phyloP scores from a whole-genome alignment of 2,329 filamentous ascomycete species.

The Botrytis squamosa region DNA sequence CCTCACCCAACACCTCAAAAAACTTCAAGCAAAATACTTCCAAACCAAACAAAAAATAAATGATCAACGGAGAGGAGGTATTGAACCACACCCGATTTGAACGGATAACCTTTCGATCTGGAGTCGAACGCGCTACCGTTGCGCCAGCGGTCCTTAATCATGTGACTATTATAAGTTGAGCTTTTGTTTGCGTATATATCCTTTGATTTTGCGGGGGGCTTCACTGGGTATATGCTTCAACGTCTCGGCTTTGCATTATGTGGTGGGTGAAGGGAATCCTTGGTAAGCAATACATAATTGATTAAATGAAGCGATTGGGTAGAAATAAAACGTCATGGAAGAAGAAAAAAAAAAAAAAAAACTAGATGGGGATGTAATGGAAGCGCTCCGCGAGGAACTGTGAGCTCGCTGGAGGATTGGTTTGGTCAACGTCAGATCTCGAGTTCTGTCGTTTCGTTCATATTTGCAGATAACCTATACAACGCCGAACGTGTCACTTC shows the following conservation, averaged over 20 bases:
- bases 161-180: constrained; percentile 22
- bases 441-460: background rate
- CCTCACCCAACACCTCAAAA: background rate
- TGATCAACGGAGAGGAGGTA: background rate
- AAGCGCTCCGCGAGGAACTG: background rate
- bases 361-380: too few relatives aligned
- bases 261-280: background rate
- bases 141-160: constrained; percentile 24
- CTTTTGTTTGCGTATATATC: background rate
- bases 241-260: background rate
- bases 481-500: background rate
- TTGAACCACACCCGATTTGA: constrained; percentile 37
- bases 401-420: background rate
- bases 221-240: background rate
- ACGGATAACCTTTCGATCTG: constrained; percentile 39
- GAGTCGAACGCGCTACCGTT: constrained; percentile 34
- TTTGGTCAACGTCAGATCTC: background rate
- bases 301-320: background rate
- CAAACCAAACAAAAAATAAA: background rate
- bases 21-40: too few relatives aligned
- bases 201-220: background rate
- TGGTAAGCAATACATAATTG: background rate
- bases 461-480: background rate
- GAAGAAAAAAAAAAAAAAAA: background rate
- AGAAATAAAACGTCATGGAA: background rate